Conservation (phyloP, 805 yeast species). For the Candida golubevii region DNA sequence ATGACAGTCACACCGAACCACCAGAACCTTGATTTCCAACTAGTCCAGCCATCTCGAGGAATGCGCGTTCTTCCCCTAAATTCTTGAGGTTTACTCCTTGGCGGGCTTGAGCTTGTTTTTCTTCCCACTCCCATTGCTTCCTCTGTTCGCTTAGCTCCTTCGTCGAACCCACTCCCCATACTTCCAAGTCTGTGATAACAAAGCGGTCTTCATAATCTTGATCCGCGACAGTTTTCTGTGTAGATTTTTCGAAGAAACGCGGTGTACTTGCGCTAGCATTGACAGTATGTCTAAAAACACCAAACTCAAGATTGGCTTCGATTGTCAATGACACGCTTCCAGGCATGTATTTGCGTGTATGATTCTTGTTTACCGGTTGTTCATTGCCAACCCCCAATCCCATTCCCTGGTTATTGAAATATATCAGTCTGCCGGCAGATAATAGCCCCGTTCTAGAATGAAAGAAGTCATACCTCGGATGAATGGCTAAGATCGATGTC, state of each 20-base stretch:
- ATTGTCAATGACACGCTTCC: conserved; percentile 79
- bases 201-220: conserved; percentile 64
- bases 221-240: conserved; percentile 11
- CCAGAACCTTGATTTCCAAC: conserved; percentile 46
- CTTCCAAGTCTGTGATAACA: conserved; percentile 71
- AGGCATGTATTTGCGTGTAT: conserved; percentile 46
- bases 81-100: conserved; percentile 62
- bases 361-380: conserved; percentile 55
- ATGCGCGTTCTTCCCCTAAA: conserved; percentile 77
- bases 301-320: conserved; percentile 77
- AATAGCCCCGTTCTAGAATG: conserved; percentile 26
- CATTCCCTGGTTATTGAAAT: conserved; percentile 69
- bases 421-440: conserved; percentile 40
- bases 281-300: conserved; percentile 68
- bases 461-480: conserved; percentile 60
- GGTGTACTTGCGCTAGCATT: conserved; percentile 18
- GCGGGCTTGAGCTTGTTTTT: conserved; percentile 75
- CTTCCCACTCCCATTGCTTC: conserved; percentile 88
- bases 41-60: conserved; percentile 77
- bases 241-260: conserved; percentile 25
- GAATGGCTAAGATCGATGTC: conserved; percentile 58
- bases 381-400: conserved; percentile 79
- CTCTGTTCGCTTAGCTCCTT: conserved; percentile 74
- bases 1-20: conserved; percentile 38
- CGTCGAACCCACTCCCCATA: conserved; percentile 86